phyloP scores from a whole-genome alignment of 1,139 yeast species.

The Diutina scorzettiae region DNA sequence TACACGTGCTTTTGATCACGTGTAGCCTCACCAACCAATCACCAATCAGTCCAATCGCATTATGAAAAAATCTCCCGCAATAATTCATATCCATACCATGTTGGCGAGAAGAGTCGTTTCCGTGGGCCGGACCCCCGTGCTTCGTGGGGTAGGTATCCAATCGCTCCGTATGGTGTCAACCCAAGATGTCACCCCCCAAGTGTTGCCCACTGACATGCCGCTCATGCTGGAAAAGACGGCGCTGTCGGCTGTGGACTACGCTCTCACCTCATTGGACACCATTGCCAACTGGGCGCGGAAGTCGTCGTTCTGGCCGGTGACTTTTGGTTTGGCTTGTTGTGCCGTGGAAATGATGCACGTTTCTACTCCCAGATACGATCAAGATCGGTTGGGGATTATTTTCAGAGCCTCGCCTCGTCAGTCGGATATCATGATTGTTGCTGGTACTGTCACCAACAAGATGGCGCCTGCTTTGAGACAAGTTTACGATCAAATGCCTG shows the following conservation, averaged over 20 bases:
- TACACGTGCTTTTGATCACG: too few species aligned
- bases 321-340: conserved; percentile 87
- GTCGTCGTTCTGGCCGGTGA: conserved; percentile 89
- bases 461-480: conserved; percentile 93
- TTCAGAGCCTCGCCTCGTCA: conserved; percentile 94
- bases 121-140: conserved; percentile 4
- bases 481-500: conserved; percentile 92
- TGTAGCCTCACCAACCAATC: too few species aligned
- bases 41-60: conserved; percentile 5
- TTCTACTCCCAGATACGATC: conserved; percentile 86
- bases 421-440: conserved; percentile 87
- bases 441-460: conserved; percentile 84
- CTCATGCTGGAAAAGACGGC: conserved; percentile 35
- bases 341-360: conserved; percentile 96
- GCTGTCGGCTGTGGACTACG: conserved; percentile 57
- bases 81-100: not conserved
- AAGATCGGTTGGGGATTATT: conserved; percentile 86
- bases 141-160: conserved; percentile 15
- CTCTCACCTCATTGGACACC: conserved; percentile 72
- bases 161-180: conserved; percentile 12
- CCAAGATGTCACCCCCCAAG: conserved; percentile 33
- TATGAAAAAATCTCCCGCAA: not conserved
- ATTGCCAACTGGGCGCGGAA: conserved; percentile 90
- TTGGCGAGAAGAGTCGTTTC: conserved; percentile 3
- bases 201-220: conserved; percentile 33